Conservation (phyloP, 1,284 basidiomycete species). For the Mrakiaceae sp. region DNA sequence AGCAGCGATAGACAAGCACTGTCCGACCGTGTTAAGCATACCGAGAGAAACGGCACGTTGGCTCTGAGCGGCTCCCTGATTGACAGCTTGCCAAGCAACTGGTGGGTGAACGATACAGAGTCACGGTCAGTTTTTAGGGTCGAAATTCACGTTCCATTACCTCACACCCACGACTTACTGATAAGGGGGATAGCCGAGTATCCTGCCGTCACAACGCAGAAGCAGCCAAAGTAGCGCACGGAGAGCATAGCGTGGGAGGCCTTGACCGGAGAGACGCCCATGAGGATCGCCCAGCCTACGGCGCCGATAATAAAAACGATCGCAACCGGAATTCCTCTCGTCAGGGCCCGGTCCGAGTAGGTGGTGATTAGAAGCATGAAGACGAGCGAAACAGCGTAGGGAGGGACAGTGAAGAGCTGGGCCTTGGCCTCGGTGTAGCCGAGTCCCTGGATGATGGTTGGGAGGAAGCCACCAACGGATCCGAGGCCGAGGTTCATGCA, state of each 20-base stretch:
- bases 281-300: constrained; percentile 35
- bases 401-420: constrained; percentile 62
- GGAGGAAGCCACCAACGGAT: constrained; percentile 69
- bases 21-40: constrained; percentile 39
- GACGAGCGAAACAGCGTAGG: constrained; percentile 60
- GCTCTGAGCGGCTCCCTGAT: constrained; percentile 29
- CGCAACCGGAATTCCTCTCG: constrained; percentile 44
- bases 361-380: constrained; percentile 54
- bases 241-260: constrained; percentile 23
- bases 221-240: constrained; percentile 35
- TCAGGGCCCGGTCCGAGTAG: constrained; percentile 59
- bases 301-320: constrained; percentile 32
- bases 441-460: constrained; percentile 54
- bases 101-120: constrained; percentile 3
- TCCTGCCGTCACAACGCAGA: constrained; percentile 32
- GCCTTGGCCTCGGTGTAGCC: constrained; percentile 41
- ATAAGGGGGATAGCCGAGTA: constrained; percentile 32
- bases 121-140: too few relatives aligned
- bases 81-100: constrained; percentile 30
- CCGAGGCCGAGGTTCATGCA: constrained; percentile 67
- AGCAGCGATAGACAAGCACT: constrained; percentile 37
- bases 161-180: neutral
- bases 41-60: constrained; percentile 37
- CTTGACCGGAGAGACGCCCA: constrained; percentile 28
- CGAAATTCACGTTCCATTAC: neutral